Percentiles rank a stretch among this genome's conserved stretches.
phyloP scores from a whole-genome alignment of 1,139 yeast species.

The Lodderomyces elongisporus region DNA sequence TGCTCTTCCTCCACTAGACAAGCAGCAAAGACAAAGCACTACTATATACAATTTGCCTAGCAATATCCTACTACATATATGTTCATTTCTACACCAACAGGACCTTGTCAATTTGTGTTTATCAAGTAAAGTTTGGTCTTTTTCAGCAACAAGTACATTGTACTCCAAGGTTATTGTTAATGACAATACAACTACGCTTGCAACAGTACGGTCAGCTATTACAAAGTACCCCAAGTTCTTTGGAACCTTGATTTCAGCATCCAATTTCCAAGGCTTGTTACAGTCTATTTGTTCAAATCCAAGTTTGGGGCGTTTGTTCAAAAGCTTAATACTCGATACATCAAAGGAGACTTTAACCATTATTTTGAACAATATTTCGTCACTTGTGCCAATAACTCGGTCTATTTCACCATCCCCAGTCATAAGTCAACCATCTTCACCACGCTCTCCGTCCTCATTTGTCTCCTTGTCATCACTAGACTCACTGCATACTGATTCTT shows the following conservation, averaged over 20 bases:
- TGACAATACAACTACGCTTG: slow-evolving; percentile 5
- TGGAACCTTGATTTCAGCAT: slow-evolving; percentile 7
- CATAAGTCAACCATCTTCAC: background rate
- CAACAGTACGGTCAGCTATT: slow-evolving; percentile 2
- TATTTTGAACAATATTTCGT: background rate
- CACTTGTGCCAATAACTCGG: background rate
- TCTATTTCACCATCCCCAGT: background rate
- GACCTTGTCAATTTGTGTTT: slow-evolving; percentile 6
- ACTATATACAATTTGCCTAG: slow-evolving; percentile 5
- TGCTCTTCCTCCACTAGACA: too few relatives aligned
- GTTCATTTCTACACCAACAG: slow-evolving; percentile 6
- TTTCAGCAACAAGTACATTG: slow-evolving; percentile 7
- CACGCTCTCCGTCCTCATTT: background rate
- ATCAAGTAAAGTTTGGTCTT: slow-evolving; percentile 6
- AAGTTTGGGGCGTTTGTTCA: background rate
- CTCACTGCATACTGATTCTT: background rate
- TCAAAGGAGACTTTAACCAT: background rate
- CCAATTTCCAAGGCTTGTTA: slow-evolving; percentile 5
- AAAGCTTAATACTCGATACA: background rate
- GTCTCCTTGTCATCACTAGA: background rate
- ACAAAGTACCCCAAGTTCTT: slow-evolving; percentile 3
- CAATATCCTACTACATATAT: slow-evolving; percentile 3
- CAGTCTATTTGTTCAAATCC: slow-evolving; percentile 2
- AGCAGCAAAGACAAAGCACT: background rate
- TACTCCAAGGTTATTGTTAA: slow-evolving; percentile 7